Base-by-base conservation (phyloP, 208 protist genomes). In the Wallacemonas sp. region DNA sequence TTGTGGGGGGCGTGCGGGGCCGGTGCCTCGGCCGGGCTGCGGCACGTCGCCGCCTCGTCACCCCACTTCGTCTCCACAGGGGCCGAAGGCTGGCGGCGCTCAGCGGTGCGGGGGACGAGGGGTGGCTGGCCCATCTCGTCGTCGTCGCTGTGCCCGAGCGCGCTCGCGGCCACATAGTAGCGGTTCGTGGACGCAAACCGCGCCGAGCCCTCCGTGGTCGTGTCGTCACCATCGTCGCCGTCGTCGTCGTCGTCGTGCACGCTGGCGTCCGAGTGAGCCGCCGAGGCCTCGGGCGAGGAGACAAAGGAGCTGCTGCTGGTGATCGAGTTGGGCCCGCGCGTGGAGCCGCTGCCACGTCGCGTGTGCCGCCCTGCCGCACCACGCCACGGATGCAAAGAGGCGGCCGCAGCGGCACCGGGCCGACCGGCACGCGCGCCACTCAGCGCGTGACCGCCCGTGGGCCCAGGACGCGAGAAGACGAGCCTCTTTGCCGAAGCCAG, bases 301-400 rank as follows among this genome's bases (percentile, higher is more conserved):
- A 59, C 31, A 41, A 59, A 59, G 18, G 52, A 59, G 31, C 7
- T 29, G 20, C 52, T 59, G 20, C 31, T 55, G 48, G 11, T 48
- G 18, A 8, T 14, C 5, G 52, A 44, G 52, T 7, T 25, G 4
- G 52, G 52, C 7, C 16, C 10, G 5, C 20, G 7, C 3, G 52
- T 59, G 31, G 52, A 36, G 31, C 31, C 31, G 29, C 52, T 59
- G 14, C 52, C 52, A 3, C 52, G 52, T 5, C 52, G 52, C 3
- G 52, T 42, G 20, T 59, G 39, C 11, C 52, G 52, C 52, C 10
- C n/a, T 26, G 31, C 16, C n/a, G 16, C 44, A 22, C 16, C 1
- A 49, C 44, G 18, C 12, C 7, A 22, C 36, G 36, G 36, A n/a
- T n/a, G n/a, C n/a, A n/a, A n/a, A n/a, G n/a, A n/a, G n/a, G n/a